A percentile compares a stretch with the other conserved stretches of the same genome.
Conservation (phyloP, 345 rosid species). For the Salix dunnii region DNA sequence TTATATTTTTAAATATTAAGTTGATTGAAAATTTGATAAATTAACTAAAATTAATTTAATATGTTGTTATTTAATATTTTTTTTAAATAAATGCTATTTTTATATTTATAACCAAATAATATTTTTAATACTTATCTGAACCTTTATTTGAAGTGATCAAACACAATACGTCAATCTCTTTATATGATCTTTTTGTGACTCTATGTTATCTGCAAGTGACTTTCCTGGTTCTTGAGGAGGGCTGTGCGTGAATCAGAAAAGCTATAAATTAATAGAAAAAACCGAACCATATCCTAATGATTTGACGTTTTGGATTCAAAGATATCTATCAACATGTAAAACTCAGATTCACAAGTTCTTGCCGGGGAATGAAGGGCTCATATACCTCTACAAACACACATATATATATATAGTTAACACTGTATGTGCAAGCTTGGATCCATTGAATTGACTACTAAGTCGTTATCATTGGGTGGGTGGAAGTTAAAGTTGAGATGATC, state of each 20-base stretch:
- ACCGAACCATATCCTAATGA: neutral
- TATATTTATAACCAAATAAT: too few relatives aligned
- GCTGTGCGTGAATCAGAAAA: neutral
- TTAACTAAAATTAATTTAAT: too few relatives aligned
- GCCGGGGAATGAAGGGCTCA: neutral
- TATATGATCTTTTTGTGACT: neutral
- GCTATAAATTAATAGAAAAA: neutral
- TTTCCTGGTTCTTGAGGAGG: neutral
- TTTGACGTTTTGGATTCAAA: neutral
- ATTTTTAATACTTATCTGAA: too few relatives aligned
- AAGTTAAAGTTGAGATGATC: neutral
- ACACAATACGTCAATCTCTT: too few relatives aligned
- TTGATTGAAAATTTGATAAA: too few relatives aligned
- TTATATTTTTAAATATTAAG: too few relatives aligned
- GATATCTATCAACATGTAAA: neutral
- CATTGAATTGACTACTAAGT: neutral
- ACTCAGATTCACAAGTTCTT: neutral
- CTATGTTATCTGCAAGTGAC: neutral
- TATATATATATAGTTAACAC: neutral
- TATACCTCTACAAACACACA: neutral
- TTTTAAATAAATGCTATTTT: too few relatives aligned
- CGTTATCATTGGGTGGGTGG: neutral
- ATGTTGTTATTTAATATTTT: too few relatives aligned
- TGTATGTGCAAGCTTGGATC: neutral
- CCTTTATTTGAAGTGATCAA: too few relatives aligned